These are phyloP conservation scores for Mimosa bimucronata DNA, from an alignment of 306 rosid genomes.

Conservation along the genomic window DNA sequence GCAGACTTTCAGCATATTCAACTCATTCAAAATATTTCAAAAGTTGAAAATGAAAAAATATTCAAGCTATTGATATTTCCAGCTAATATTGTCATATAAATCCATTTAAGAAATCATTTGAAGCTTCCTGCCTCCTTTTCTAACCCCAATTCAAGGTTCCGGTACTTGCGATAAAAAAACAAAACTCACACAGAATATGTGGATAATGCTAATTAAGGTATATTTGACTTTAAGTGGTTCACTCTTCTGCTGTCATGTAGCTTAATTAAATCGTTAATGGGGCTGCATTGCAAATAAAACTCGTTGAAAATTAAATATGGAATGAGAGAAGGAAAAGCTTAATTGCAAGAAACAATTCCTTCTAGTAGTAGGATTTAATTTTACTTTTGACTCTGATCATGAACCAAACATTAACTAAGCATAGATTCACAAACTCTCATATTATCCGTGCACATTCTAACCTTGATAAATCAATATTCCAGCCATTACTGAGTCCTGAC, in stretches of 20 bases:
- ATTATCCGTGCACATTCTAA: not conserved
- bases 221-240: conserved; percentile 5
- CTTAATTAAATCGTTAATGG: not conserved
- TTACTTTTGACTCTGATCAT: not conserved
- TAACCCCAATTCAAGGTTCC: not conserved
- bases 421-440: not conserved
- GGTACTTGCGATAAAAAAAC: not conserved
- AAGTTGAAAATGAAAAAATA: not conserved
- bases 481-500: not conserved
- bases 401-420: not conserved
- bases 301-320: conserved; percentile 8
- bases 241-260: not conserved
- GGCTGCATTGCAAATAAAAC: conserved; percentile 2
- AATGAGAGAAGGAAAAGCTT: conserved; percentile 9
- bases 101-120: not conserved
- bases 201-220: not conserved
- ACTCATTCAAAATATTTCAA: conserved; percentile 16
- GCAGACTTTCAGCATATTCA: conserved; percentile 23
- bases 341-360: not conserved
- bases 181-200: not conserved
- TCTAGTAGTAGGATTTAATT: conserved; percentile 8
- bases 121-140: not conserved
- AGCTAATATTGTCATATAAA: not conserved
- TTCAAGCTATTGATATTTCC: not conserved
- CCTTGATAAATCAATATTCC: not conserved